Evolutionary conservation across 768 basidiomycete species (phyloP), one percentile per base, ranked within the genome.

Genomic region (Mycena haematopus): DNA sequence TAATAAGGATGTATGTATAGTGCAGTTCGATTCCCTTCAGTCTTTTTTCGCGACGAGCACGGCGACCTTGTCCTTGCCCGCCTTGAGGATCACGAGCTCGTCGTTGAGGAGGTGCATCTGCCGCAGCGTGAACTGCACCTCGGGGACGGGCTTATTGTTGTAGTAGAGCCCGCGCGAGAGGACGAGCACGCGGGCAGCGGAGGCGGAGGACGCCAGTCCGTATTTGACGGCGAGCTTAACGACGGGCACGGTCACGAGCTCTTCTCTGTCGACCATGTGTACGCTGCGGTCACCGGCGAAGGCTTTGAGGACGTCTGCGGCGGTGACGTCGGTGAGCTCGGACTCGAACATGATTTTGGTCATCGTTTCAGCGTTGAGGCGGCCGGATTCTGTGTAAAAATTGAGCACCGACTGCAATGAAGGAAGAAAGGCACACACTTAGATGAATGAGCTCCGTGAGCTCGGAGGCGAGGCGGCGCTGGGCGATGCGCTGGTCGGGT

Each of bases 41-140:
- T 9, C 24, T 42, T 45, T 9, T 63, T 61, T 71, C 27, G 82
- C 59, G 36, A 73, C 83, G 10, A 94, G 68, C 42, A 92, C 80
- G 40, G 85, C 70, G 65, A 88, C 78, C 49, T 89, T 89, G 65
- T 89, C 87, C 72, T 90, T 92, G 5, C 93, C 93, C 40, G 86
- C 85, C 19, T 90, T 84, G 21, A 95, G 63, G 60, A 95, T 82
- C 19, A 82, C 86, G 8, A 94, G 69, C 52, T 78, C 81, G 11
- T 75, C 78, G 67, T 88, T 86, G n/a, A 93, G 76, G 29, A 95
- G 79, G 67, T 86, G 79, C 1, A 71, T 67, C 36, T 66, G 66
- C 9, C 72, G 65, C 17, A 90, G 69, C 31, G 72, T 81, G 52
- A 77, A 76, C 33, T 79, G 76, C 21, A 78, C 63, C 63, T 89